A percentile compares a stretch with the other conserved stretches of the same genome.
These are phyloP conservation scores for Suhomyces kunorum DNA, from an alignment of 1,139 yeast species.

Conservation along the genomic window DNA sequence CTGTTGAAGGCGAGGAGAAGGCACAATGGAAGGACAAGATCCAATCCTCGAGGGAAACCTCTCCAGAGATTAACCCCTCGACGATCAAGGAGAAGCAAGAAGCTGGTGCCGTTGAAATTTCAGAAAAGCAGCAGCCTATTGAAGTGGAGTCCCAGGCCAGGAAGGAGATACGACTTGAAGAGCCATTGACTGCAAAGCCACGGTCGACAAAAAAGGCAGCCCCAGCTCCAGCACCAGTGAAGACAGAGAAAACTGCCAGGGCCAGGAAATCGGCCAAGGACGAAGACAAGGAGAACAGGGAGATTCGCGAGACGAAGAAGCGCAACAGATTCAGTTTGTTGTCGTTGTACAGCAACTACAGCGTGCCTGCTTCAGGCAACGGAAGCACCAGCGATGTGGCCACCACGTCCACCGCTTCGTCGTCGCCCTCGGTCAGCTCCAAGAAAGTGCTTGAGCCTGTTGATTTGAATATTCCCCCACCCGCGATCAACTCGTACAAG, in stretches of 20 bases:
- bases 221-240: constrained; percentile 1
- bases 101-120: not conserved
- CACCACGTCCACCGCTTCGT: constrained; percentile 15
- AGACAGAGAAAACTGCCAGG: constrained; percentile 5
- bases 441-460: constrained; percentile 47
- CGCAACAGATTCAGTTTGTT: constrained; percentile 54
- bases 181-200: constrained; percentile 7
- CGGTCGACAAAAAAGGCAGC: constrained; percentile 10
- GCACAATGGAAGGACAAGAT: constrained; percentile 11
- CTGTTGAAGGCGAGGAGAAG: constrained; percentile 12
- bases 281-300: constrained; percentile 29
- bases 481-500: constrained; percentile 5
- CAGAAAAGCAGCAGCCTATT: not conserved
- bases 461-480: constrained; percentile 27
- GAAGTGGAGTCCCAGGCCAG: not conserved
- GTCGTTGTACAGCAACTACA: constrained; percentile 49
- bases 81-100: constrained; percentile 6
- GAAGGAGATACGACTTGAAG: constrained; percentile 9
- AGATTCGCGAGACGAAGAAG: constrained; percentile 36
- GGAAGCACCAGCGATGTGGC: constrained; percentile 7
- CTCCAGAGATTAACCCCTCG: constrained; percentile 2
- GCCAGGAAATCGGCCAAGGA: constrained; percentile 14
- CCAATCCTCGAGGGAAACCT: constrained; percentile 5
- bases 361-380: constrained; percentile 21
- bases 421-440: constrained; percentile 15